Base-by-base conservation (phyloP, 2,329 filamentous ascomycete genomes). In the Hypocreales sp. region DNA sequence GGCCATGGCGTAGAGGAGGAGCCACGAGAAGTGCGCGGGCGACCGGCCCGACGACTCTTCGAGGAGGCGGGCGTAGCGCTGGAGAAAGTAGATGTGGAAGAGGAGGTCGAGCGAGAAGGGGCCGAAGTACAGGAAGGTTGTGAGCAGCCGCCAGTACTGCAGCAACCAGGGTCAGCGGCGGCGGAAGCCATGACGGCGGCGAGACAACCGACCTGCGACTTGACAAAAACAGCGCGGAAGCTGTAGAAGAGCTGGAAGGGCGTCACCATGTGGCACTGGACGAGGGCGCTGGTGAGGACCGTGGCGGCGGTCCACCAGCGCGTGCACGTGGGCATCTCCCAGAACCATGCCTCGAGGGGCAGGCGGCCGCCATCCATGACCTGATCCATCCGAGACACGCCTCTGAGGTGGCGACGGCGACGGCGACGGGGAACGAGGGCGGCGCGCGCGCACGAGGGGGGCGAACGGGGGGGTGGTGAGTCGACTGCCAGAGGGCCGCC, bases 221-320 rank as follows among this genome's bases (percentile, higher is more conserved):
- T 93, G 36, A 77, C 61, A 48, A 92, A 94, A 31, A 95, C 90
- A 7, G 86, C 75, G 26, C 82, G 72, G 45, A 87, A 90, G 59
- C 84, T 94, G 61, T 94, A 95, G 59, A 95, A 98, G 16, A 98
- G 71, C 57, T 95, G 86, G 46, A 92, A 94, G 7, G 86, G 83
- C 10, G 80, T 90, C 37, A 95, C 61, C 50, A 95, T 76, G 44
- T 92, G 75, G 56, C 84, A 95, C 55, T 95, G 90, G 5, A 95
- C 84, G 40, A 95, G 60, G 11, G 84, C 73, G 40, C 84, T 92
- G 8, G 79, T 90, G 31, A 83, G 61, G 22, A 95, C 74, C 0
- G 86, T 92, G 5, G 86, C 84, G 15, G 83, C 86, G 14, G 90
- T 95, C 90, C 90, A 98, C 77, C 81, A 92, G 35, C 90, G 67